Base-by-base conservation (phyloP, 768 basidiomycete species). In the Podaxis pistillaris region DNA sequence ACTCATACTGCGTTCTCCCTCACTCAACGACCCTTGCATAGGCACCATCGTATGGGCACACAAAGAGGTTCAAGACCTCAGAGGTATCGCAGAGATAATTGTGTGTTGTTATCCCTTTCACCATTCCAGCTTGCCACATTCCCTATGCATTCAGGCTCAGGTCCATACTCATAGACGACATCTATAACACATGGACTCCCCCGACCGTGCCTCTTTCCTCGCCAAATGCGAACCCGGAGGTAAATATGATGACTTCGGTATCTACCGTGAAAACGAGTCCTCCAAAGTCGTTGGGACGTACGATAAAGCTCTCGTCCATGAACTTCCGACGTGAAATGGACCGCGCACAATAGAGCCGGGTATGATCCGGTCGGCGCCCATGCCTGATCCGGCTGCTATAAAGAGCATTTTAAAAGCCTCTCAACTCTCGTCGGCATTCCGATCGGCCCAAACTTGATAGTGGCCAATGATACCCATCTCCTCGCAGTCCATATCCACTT, bases 321-420 rank as follows among this genome's bases (percentile, higher is more conserved):
- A 81, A 0, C 78, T 96, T 11, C 87, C 93, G 80, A 79, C 19
- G 81, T 96, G 65, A 87, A 88, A 69, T 94, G 90, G 88, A 93
- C 96, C 70, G 91, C 89, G 1, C 94, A 94, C 73, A 95, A 95
- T 62, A 94, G 94, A 11, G 94, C 95, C 0, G 94, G 95, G 0
- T 97, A 97, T 71, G 94, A 97, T 72, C 86, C 88, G 64, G 89
- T 96, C 66, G 90, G 94, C 69, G 85, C 94, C 15, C 73, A 75
- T 6, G 89, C 88, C 3, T 72, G 89, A 88, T 9, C 81, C 86
- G 1, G 78, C 82, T 12, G 87, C 87, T 15, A 80, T 86, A 59
- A 81, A 78, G 15, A 78, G 79, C 9, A 78, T 93, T 55, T 81
- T 83, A 0, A 74, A 74, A 77, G 3, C 74, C 80, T 11, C 75